Base-by-base conservation (phyloP, 1,284 basidiomycete genomes). In the Naganishia cerealis region DNA sequence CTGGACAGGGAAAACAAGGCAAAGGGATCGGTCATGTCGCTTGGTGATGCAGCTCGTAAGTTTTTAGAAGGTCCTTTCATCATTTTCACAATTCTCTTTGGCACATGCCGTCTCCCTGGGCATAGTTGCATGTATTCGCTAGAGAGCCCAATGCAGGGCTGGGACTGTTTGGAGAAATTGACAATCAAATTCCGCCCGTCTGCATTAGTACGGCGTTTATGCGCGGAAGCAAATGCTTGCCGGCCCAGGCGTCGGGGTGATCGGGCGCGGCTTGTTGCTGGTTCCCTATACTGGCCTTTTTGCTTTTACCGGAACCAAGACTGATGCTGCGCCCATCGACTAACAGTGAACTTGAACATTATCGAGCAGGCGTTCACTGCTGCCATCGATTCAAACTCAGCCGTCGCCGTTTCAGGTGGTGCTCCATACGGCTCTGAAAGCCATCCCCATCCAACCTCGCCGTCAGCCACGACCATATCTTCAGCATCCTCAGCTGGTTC, bases 291-390 rank as follows among this genome's bases (percentile, higher is more conserved):
- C 15, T 29, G 29, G 29, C 29, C 29, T 3, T 33, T 33, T 33
- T 33, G 29, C 29, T 33, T 33, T 33, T 33, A 6, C 29, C 29
- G n/a, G n/a, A 33, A 6, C 29, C 29, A 33, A 33, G 29, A 33
- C 29, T 33, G 29, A 33, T 33, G 2, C 29, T n/a, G n/a, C n/a
- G n/a, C 29, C 6, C 29, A n/a, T 39, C 18, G 21, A 24, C 36
- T 21, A 24, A 40, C 50, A 63, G 61, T 33, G 38, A 50, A 63
- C 29, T 26, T 54, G 0, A 63, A 63, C 26, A 53, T 63, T 16
- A 63, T 63, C 39, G 61, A 63, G 24, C 61, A 63, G 6, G 52
- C 61, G 7, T 63, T 63, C 50, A 18, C 50, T 13, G 50, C 61
- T 26, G 61, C 50, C 13, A 54, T 63, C 5, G 26, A 8, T 21